Conservation (phyloP, 208 protist species). For the Acanthamoeba culbertsoni region DNA sequence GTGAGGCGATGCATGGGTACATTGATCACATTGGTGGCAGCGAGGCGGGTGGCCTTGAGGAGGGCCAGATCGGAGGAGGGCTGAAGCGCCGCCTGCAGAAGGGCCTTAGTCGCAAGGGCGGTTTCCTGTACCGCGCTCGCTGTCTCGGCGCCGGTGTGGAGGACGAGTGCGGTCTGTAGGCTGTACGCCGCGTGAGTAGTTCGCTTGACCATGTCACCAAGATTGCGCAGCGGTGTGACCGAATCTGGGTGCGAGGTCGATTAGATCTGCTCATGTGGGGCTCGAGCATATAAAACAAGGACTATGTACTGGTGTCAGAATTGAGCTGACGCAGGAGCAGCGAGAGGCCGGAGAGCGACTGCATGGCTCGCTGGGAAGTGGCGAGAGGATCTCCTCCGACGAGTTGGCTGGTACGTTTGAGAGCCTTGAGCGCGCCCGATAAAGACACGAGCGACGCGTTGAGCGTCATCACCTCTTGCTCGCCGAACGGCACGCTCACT, state of each 20-base stretch:
- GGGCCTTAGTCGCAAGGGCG: conserved; percentile 8
- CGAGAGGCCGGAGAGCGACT: neutral
- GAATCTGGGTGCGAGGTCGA: neutral
- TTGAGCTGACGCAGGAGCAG: neutral
- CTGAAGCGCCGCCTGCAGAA: neutral
- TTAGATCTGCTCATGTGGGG: neutral
- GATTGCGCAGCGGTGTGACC: neutral
- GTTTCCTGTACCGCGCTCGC: neutral
- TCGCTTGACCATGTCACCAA: neutral
- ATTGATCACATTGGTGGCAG: neutral
- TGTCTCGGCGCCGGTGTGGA: neutral
- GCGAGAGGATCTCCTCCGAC: neutral
- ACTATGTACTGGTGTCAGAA: neutral
- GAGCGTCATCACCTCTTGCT: neutral
- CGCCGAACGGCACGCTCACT: neutral
- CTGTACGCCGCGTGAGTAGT: neutral
- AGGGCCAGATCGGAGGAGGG: neutral
- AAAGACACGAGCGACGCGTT: neutral
- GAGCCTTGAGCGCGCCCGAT: neutral
- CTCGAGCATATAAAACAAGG: neutral
- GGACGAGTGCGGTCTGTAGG: neutral
- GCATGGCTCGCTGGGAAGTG: neutral
- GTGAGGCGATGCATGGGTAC: neutral
- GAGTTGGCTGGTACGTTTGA: neutral
- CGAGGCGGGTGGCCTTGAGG: neutral